These are phyloP conservation scores for Geum urbanum DNA, from an alignment of 306 rosid species.

Conservation along the genomic window DNA sequence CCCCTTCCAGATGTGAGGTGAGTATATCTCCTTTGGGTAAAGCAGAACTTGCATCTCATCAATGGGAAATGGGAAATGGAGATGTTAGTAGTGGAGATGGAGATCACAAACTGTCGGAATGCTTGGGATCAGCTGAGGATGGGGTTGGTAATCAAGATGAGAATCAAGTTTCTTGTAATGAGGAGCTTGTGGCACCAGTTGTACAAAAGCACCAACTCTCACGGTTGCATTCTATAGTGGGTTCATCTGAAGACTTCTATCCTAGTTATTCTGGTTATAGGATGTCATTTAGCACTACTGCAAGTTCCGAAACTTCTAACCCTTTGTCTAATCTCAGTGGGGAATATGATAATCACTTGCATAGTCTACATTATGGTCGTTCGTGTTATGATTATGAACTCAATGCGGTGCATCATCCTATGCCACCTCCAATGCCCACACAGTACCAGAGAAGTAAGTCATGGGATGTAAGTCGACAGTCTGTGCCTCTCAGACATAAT, in stretches of 20 bases:
- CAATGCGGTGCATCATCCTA: constrained; percentile 21
- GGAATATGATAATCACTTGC: constrained; percentile 32
- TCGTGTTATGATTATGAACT: constrained; percentile 26
- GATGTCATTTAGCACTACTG: constrained; percentile 16
- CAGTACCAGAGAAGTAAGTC: constrained; percentile 33
- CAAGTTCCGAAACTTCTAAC: constrained; percentile 31
- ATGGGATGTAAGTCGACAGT: constrained; percentile 36
- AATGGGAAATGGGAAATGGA: constrained; percentile 22
- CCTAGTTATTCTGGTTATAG: constrained; percentile 31
- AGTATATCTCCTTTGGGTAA: constrained; percentile 22
- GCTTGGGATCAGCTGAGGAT: constrained; percentile 23
- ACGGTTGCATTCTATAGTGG: constrained; percentile 20
- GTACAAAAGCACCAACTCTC: constrained; percentile 26
- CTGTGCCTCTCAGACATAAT: constrained; percentile 32
- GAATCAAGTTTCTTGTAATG: constrained; percentile 24
- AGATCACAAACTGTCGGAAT: constrained; percentile 17
- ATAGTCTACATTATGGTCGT: constrained; percentile 32
- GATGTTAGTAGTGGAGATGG: constrained; percentile 18
- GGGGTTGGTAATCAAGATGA: constrained; percentile 30
- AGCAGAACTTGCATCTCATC: constrained; percentile 24
- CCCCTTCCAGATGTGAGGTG: constrained; percentile 19
- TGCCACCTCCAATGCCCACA: constrained; percentile 23
- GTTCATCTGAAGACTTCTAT: constrained; percentile 34
- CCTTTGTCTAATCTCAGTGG: constrained; percentile 46
- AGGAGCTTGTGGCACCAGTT: constrained; percentile 20